Evolutionary conservation across 208 protist genomes (phyloP).

Genomic region (Leishmania major): DNA sequence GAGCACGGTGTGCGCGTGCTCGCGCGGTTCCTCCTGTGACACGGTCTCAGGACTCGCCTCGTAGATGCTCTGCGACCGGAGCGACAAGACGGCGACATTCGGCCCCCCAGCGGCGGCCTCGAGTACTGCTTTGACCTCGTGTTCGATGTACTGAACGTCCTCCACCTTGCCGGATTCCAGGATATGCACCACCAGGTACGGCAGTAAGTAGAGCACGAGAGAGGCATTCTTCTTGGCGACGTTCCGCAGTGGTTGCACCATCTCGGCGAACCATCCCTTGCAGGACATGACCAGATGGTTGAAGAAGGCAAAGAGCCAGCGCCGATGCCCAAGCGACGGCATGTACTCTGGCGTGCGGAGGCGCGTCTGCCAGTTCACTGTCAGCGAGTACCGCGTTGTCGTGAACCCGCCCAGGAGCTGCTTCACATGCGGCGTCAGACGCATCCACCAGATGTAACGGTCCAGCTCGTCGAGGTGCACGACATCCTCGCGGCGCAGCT

Average conservation of each 20-base stretch:
- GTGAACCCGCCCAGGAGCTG: conserved; percentile 78
- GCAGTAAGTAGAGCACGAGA: conserved; percentile 72
- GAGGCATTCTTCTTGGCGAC: conserved; percentile 74
- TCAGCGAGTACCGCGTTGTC: conserved; percentile 67
- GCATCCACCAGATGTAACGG: conserved; percentile 79
- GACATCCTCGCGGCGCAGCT: conserved; percentile 48
- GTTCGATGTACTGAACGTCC: conserved; percentile 40
- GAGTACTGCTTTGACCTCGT: conserved; percentile 56
- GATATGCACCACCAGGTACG: conserved; percentile 76
- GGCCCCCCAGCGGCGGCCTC: conserved; percentile 21
- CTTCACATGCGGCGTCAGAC: conserved; percentile 51
- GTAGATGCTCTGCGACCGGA: conserved; percentile 54
- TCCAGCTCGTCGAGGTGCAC: conserved; percentile 75
- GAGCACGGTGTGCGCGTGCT: conserved; percentile 79
- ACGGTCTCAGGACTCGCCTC: conserved; percentile 7
- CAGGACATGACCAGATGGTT: conserved; percentile 57
- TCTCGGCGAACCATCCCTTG: conserved; percentile 56
- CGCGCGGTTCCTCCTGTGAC: conserved; percentile 39
- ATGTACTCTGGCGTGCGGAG: conserved; percentile 64
- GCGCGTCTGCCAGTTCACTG: conserved; percentile 46
- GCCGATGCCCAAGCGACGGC: conserved; percentile 47
- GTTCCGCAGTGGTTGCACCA: conserved; percentile 79
- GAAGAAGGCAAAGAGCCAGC: conserved; percentile 80
- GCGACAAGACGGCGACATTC: conserved; percentile 15
- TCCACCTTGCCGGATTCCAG: conserved; percentile 39